phyloP scores from a whole-genome alignment of 345 rosid genomes.

The Euphorbia peplus region DNA sequence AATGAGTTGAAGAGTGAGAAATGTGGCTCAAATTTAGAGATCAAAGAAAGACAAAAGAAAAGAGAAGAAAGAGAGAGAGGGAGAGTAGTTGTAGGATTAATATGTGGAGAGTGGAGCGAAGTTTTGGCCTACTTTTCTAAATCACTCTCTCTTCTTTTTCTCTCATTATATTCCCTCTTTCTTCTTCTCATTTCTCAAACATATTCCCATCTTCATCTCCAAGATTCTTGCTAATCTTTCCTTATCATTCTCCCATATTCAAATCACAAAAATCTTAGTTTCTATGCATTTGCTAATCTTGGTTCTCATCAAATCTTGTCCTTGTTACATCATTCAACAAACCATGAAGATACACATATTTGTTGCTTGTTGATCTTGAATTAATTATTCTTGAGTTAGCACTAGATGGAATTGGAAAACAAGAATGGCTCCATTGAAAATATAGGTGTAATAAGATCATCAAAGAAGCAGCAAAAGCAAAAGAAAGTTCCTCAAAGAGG shows the following conservation, averaged over 20 bases:
- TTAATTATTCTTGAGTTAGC: background rate
- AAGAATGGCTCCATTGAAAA: constrained; percentile 29
- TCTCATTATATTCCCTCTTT: background rate
- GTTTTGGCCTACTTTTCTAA: background rate
- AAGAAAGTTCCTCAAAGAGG: constrained; percentile 64
- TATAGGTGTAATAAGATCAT: constrained; percentile 24
- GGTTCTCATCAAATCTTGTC: too few relatives aligned
- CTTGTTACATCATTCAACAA: too few relatives aligned
- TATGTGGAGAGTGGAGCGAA: constrained; percentile 5
- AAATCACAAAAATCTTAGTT: too few relatives aligned
- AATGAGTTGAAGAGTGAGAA: background rate
- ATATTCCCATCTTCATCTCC: background rate
- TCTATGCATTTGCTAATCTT: too few relatives aligned
- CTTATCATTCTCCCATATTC: too few relatives aligned
- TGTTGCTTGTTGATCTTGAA: too few relatives aligned
- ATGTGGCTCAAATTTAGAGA: background rate
- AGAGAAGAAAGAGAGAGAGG: background rate
- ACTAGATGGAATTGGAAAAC: constrained; percentile 15
- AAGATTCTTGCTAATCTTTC: too few relatives aligned
- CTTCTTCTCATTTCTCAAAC: background rate
- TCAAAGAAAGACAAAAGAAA: too few relatives aligned
- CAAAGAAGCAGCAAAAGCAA: constrained; percentile 37
- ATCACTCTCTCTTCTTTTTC: too few relatives aligned
- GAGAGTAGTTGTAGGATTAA: background rate
- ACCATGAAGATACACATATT: too few relatives aligned